Base-by-base conservation (phyloP, 2,329 filamentous ascomycete species). In the Magnaporthiopsis rhizophila region DNA sequence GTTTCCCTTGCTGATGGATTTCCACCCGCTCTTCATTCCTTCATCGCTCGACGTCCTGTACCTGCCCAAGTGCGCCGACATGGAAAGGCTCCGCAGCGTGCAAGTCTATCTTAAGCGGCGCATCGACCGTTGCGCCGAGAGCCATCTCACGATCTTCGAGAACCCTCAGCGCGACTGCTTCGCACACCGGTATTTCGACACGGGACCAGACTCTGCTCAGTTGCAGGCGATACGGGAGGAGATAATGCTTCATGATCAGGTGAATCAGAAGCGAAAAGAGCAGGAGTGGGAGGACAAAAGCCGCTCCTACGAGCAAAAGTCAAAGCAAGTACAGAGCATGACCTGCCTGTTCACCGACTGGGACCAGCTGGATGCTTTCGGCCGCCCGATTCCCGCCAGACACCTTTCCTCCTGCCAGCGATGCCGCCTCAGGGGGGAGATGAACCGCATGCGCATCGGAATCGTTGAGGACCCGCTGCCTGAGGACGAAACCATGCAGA, bases 41-140 rank as follows among this genome's bases (percentile, higher is more conserved):
- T 74, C 80, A 3, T 69, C 82, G 0, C 72, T 90, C 1, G 79
- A 89, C 68, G 74, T 80, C 3, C 74, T 90, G 0, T 82, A 86
- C 3, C 67, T 90, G 0, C 73, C 80, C 0, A 72, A 71, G 0
- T 67, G 74, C 0, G 58, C 69, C 1, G 81, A 86, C 12, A 81
- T 90, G 79, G 34, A 69, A 0, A 79, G 83, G 0, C 75, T 89
- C 0, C 74, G 78, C 1, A 61, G 66, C 0, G 74, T 89, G 0
- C 83, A 88, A 63, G 59, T 24, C 0, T 80, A 89, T 65, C 70
- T 89, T 2, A 63, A 71, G 0, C 21, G 64, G 0, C 77, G 85
- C 12, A 69, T 72, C 15, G 66, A 62, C 2, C 63, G 64, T 0
- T 72, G 70, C 28, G 18, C 64, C 0, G 64, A 67, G 4, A 50